Evolutionary conservation across 208 protist species (phyloP).

Genomic region (Acanthamoeba triangularis): DNA sequence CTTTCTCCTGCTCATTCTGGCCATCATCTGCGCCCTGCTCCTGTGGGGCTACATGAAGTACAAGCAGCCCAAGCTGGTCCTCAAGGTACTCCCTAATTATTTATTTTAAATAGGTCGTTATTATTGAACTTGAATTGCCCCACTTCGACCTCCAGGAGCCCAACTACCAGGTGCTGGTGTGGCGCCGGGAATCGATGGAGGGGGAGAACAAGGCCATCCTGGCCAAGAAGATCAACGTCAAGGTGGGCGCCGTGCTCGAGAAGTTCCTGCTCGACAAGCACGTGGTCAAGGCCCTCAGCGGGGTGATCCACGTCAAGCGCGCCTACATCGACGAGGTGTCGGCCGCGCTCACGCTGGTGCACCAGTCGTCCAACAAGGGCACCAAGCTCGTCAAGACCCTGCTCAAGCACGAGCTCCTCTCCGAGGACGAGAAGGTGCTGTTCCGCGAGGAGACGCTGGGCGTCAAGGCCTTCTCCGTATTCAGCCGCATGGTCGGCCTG

Average conservation of each 20-base stretch:
- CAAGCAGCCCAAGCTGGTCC: constrained; percentile 24
- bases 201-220: not conserved
- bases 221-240: constrained; percentile 3
- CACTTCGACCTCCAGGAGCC: not conserved
- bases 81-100: not conserved
- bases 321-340: constrained; percentile 26
- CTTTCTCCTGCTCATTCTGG: not conserved
- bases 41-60: constrained; percentile 23
- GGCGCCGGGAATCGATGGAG: constrained; percentile 34
- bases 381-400: constrained; percentile 58
- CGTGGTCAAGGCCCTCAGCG: constrained; percentile 47
- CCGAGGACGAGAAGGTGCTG: constrained; percentile 40
- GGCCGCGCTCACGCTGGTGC: not conserved
- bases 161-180: constrained; percentile 45
- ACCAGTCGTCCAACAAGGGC: constrained; percentile 52
- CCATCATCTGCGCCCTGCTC: not conserved
- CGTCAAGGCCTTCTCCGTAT: constrained; percentile 25
- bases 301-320: not conserved
- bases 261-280: constrained; percentile 33
- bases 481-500: constrained; percentile 38
- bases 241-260: constrained; percentile 9
- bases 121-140: no score
- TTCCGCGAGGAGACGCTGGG: constrained; percentile 66
- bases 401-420: constrained; percentile 33
- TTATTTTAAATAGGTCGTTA: no score